phyloP scores from a whole-genome alignment of 192 early-diverging fungal genomes.

The Gamsiella multidivaricata region DNA sequence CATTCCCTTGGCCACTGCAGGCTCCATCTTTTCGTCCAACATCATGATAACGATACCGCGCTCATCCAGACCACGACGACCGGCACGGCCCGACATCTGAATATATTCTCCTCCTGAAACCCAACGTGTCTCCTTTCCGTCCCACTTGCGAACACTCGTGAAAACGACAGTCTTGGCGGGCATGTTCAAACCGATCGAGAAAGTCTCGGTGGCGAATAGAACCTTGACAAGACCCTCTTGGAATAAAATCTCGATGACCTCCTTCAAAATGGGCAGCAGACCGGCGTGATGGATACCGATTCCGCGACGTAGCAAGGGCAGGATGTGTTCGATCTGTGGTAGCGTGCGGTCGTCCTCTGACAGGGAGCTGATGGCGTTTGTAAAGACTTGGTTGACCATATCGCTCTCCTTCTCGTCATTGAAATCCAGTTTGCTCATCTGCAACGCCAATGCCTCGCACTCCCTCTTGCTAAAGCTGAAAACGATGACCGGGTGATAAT shows the following conservation, averaged over 20 bases:
- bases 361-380: constrained; percentile 86
- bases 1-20: constrained; percentile 91
- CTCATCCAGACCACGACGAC: constrained; percentile 96
- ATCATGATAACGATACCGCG: constrained; percentile 97
- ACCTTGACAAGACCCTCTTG: constrained; percentile 97
- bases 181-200: constrained; percentile 99
- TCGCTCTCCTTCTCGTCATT: constrained; percentile 87
- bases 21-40: constrained; percentile 96
- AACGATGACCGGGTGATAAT: constrained; percentile 98
- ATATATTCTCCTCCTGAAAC: constrained; percentile 94
- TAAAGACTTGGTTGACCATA: constrained; percentile 86
- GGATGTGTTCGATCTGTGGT: constrained; percentile 93
- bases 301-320: constrained; percentile 91
- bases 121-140: constrained; percentile 88
- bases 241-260: constrained; percentile 97
- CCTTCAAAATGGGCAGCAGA: constrained; percentile 94
- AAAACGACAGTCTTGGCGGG: constrained; percentile 99
- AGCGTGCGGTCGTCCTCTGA: constrained; percentile 90
- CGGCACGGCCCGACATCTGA: constrained; percentile 99
- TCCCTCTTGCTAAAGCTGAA: constrained; percentile 96
- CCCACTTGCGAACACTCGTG: constrained; percentile 91
- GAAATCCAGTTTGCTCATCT: constrained; percentile 93
- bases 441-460: constrained; percentile 91
- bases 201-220: constrained; percentile 99
- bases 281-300: constrained; percentile 98